These are phyloP conservation scores for Trichoderma polysporum DNA, from an alignment of 2,329 filamentous ascomycete genomes.

Conservation along the genomic window DNA sequence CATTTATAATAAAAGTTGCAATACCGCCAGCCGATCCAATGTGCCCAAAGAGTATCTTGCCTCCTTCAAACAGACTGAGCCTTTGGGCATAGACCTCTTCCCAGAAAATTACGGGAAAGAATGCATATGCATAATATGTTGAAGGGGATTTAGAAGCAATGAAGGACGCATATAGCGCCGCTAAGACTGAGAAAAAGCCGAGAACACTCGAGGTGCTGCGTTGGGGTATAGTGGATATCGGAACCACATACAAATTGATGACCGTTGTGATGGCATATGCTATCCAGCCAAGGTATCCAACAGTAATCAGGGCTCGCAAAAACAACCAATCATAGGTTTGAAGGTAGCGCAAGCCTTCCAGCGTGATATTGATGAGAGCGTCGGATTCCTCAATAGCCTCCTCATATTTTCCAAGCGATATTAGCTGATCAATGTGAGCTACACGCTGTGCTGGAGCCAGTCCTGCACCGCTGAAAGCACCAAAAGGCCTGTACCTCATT, in stretches of 20 bases:
- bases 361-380: constrained; percentile 70
- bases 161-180: constrained; percentile 75
- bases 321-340: constrained; percentile 99
- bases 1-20: constrained; percentile 62
- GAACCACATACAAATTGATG: constrained; percentile 81
- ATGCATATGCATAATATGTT: constrained; percentile 86
- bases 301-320: constrained; percentile 79
- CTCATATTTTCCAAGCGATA: constrained; percentile 65
- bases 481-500: constrained; percentile 75
- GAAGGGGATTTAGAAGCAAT: constrained; percentile 73
- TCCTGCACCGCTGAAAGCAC: constrained; percentile 62
- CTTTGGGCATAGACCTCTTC: constrained; percentile 86
- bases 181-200: constrained; percentile 74
- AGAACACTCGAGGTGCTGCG: constrained; percentile 59
- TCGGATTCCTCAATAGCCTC: constrained; percentile 78
- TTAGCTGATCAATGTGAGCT: constrained; percentile 64
- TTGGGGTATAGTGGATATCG: constrained; percentile 63
- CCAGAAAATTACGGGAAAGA: constrained; percentile 96
- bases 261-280: constrained; percentile 87
- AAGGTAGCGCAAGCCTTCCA: constrained; percentile 85
- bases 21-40: constrained; percentile 60
- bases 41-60: constrained; percentile 66
- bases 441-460: constrained; percentile 67
- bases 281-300: constrained; percentile 95
- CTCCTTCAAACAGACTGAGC: constrained; percentile 65